A percentile compares a stretch with the other conserved stretches of the same genome.
phyloP scores from a whole-genome alignment of 768 basidiomycete species.

The Crassisporium funariophilum region DNA sequence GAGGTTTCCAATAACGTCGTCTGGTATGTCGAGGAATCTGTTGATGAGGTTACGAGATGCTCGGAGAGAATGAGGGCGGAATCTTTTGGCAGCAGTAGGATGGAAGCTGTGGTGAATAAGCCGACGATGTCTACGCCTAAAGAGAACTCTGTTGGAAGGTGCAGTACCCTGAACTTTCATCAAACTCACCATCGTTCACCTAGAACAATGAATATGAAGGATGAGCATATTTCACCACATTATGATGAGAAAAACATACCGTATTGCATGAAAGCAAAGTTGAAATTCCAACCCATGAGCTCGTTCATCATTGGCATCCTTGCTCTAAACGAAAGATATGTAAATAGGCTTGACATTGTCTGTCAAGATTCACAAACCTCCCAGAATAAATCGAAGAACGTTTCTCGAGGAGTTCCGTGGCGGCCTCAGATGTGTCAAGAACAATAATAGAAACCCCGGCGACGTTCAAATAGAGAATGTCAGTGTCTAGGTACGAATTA shows the following conservation, averaged over 20 bases:
- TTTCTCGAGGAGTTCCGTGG: constrained; percentile 43
- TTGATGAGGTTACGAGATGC: constrained; percentile 28
- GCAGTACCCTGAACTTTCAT: constrained; percentile 29
- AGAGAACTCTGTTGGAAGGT: constrained; percentile 16
- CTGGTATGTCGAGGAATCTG: constrained; percentile 35
- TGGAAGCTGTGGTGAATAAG: constrained; percentile 23
- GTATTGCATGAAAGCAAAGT: constrained; percentile 20
- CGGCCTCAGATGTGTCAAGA: constrained; percentile 40
- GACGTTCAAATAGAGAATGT: constrained; percentile 30
- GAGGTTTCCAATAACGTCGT: constrained; percentile 35
- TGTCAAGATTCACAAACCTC: constrained; percentile 17
- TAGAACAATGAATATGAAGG: constrained; percentile 1
- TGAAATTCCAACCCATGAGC: constrained; percentile 26
- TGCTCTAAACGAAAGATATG: constrained; percentile 12
- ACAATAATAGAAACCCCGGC: constrained; percentile 27
- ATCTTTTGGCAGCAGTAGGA: constrained; percentile 20
- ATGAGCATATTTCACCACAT: constrained; percentile 22
- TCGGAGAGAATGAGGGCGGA: constrained; percentile 25
- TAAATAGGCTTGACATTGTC: constrained; percentile 15
- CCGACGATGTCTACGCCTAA: constrained; percentile 20
- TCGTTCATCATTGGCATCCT: constrained; percentile 27
- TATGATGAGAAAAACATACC: constrained; percentile 7
- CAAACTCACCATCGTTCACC: constrained; percentile 23
- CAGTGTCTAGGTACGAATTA: no score
- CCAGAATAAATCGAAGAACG: constrained; percentile 43